phyloP scores from a whole-genome alignment of 2,329 filamentous ascomycete species.

The Ophiostoma ips region DNA sequence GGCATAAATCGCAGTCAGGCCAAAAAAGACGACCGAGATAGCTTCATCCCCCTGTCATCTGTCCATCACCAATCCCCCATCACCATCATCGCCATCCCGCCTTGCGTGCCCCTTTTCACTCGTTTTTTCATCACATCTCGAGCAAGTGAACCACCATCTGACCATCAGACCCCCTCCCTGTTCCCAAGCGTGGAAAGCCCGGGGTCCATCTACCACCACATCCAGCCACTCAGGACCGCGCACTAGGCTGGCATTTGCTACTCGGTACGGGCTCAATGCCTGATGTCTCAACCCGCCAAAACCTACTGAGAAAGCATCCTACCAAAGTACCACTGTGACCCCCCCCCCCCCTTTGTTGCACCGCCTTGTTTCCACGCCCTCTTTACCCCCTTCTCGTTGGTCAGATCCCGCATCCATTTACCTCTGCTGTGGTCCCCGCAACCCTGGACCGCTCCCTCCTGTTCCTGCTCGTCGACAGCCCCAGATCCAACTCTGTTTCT shows the following conservation, averaged over 20 bases:
- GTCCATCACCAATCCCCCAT: neutral
- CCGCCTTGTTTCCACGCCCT: neutral
- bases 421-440: slow-evolving; percentile 8
- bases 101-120: neutral
- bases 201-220: neutral
- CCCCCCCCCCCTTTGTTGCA: neutral
- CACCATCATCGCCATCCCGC: too few relatives aligned
- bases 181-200: neutral
- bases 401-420: slow-evolving; percentile 6
- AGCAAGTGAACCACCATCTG: too few relatives aligned
- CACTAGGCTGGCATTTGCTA: neutral
- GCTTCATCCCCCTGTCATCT: neutral
- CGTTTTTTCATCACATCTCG: neutral
- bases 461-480: too few relatives aligned
- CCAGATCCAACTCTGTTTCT: too few relatives aligned
- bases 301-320: neutral
- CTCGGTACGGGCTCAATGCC: neutral
- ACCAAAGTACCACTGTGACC: neutral
- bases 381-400: neutral
- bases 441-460: neutral
- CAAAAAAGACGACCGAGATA: neutral
- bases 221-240: neutral
- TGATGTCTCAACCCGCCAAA: neutral
- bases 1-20: too few relatives aligned
- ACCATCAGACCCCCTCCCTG: neutral